A percentile compares a stretch with the other conserved stretches of the same genome.
phyloP scores from a whole-genome alignment of 345 rosid species.

The Mangifera indica region DNA sequence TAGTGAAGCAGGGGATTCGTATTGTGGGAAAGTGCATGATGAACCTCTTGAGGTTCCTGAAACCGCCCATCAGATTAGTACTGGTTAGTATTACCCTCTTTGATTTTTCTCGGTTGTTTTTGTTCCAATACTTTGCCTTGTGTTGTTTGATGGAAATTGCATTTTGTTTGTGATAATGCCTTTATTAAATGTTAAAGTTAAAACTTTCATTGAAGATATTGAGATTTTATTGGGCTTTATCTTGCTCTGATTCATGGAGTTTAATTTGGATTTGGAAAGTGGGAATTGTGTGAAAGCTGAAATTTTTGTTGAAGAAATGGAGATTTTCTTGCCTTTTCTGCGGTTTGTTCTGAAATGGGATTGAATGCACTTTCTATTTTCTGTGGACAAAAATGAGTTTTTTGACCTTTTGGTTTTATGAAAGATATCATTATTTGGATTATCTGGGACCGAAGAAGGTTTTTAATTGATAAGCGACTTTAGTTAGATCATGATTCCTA shows the following conservation, averaged over 20 bases:
- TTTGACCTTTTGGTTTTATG: not conserved
- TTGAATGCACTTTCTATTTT: not conserved
- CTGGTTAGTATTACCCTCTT: conserved; percentile 43
- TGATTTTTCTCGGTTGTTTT: not conserved
- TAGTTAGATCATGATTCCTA: not conserved
- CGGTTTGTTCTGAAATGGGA: not conserved
- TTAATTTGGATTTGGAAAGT: not conserved
- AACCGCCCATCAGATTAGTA: conserved; percentile 85
- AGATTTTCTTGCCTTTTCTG: not conserved
- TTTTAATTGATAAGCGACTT: not conserved
- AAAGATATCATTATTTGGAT: not conserved
- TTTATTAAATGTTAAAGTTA: too few relatives aligned
- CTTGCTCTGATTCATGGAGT: not conserved
- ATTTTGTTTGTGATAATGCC: too few relatives aligned
- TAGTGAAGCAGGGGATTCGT: conserved; percentile 17
- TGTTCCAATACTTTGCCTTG: too few relatives aligned
- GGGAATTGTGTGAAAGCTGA: not conserved
- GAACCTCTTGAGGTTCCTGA: conserved; percentile 54
- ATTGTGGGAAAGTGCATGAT: conserved; percentile 25
- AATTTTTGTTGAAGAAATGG: not conserved
- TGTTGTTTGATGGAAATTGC: too few relatives aligned
- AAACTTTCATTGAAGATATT: too few relatives aligned
- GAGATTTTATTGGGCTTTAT: not conserved
- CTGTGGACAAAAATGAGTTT: not conserved
- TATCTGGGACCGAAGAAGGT: not conserved